Percentiles rank a stretch among this genome's conserved stretches.
Conservation (phyloP, 2,329 filamentous ascomycete genomes). For the Alternaria postmessia region DNA sequence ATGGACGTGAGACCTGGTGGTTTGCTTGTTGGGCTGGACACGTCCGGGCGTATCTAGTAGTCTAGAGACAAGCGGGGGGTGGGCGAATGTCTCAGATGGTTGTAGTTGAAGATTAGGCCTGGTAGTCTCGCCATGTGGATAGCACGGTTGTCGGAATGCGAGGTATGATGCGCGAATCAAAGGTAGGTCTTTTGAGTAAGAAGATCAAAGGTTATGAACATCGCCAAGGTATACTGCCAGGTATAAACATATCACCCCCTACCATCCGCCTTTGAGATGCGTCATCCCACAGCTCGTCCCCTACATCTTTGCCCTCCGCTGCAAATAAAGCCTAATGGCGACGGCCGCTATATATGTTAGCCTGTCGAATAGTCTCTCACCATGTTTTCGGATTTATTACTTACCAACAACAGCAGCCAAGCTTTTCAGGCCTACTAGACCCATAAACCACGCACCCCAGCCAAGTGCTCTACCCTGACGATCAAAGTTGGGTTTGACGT, state of each 20-base stretch:
- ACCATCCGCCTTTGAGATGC: neutral
- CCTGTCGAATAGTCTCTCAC: neutral
- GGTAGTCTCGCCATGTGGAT: neutral
- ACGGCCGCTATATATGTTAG: slow-evolving; percentile 13
- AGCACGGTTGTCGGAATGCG: neutral
- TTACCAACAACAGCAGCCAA: slow-evolving; percentile 44
- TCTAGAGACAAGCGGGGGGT: neutral
- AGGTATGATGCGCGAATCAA: neutral
- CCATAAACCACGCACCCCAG: slow-evolving; percentile 46
- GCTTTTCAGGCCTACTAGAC: slow-evolving; percentile 41
- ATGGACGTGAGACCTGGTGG: neutral
- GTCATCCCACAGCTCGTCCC: neutral
- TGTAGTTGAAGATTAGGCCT: neutral
- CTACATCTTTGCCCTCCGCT: slow-evolving; percentile 14
- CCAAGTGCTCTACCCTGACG: slow-evolving; percentile 57
- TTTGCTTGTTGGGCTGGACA: neutral
- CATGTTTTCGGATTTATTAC: slow-evolving; percentile 33
- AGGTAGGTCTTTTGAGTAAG: neutral
- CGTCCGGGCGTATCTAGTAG: neutral
- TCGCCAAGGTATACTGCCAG: neutral
- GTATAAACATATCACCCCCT: neutral
- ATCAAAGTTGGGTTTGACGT: slow-evolving; percentile 67
- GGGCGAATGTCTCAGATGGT: neutral
- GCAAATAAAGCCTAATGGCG: slow-evolving; percentile 12
- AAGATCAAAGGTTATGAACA: neutral